These are phyloP conservation scores for Symbiodinium pilosum DNA, from an alignment of 73 alveolate genomes.

Conservation along the genomic window DNA sequence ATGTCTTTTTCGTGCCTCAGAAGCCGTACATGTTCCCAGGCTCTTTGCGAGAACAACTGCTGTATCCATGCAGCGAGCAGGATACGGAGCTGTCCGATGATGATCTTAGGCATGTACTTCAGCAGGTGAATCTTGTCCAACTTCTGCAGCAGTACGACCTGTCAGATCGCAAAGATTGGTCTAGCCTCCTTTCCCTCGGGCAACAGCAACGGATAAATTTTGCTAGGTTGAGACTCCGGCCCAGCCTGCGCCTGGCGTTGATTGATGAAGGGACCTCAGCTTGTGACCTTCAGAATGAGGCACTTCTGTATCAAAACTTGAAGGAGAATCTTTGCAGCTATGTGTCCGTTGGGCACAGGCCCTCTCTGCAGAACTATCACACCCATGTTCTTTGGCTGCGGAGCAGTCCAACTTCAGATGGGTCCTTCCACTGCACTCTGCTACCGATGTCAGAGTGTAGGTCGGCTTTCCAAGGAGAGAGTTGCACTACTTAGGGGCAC, in stretches of 20 bases:
- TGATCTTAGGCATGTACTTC: slow-evolving; percentile 1
- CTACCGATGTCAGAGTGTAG: too few species aligned
- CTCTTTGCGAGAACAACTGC: slow-evolving; percentile 96
- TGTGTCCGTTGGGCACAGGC: slow-evolving; percentile 77
- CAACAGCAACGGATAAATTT: slow-evolving; percentile 91
- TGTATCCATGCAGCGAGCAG: slow-evolving; percentile 95
- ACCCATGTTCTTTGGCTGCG: slow-evolving; percentile 32
- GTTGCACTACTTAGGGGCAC: too few species aligned
- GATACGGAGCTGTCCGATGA: slow-evolving; percentile 8
- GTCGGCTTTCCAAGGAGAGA: too few species aligned
- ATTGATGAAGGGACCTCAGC: slow-evolving; percentile 90
- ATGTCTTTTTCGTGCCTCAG: slow-evolving; percentile 97
- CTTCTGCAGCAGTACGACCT: slow-evolving; percentile 33
- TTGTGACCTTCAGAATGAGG: slow-evolving; percentile 43
- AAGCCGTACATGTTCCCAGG: slow-evolving; percentile 96
- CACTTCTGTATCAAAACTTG: slow-evolving; percentile 44
- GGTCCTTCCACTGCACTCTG: too few species aligned
- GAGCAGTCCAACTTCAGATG: too few species aligned
- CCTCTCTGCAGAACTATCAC: slow-evolving; percentile 68
- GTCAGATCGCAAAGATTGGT: slow-evolving; percentile 45
- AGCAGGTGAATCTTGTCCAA: not conserved
- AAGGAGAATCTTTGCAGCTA: slow-evolving; percentile 19
- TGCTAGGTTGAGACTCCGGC: slow-evolving; percentile 58
- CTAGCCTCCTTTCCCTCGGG: slow-evolving; percentile 70
- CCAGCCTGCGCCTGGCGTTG: slow-evolving; percentile 36